Base-by-base conservation (phyloP, 495 filamentous ascomycete species). In the Penicillium maclennaniae region DNA sequence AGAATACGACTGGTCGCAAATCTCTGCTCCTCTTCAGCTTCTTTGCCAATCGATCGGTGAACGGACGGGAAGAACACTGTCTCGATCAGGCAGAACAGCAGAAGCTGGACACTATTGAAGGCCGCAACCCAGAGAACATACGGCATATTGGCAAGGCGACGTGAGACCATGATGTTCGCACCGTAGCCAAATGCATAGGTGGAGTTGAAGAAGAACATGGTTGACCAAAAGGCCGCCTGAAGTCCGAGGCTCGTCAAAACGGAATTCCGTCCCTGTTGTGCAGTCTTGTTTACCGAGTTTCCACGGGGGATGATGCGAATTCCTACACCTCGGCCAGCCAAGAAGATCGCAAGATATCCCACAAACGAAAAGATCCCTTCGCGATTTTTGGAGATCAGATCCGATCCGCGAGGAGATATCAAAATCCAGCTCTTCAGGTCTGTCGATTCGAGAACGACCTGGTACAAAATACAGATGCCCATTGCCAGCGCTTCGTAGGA, bases 341-440 rank as follows among this genome's bases (percentile, higher is more conserved):
- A 78, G 69, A 97, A 99, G 44, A 99, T 96, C 15, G 95, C 87
- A 16, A 99, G 78, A 67, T 97, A 99, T 2, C 93, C 93, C 34
- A 85, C 69, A 69, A 97, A 96, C 17, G 91, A 96, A 69, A 91
- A 96, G 34, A 97, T 76, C 1, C 93, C 93, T 65, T 99, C 93
- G 17, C 92, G 81, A 67, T 97, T 97, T 74, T 91, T 85, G 0
- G 88, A 91, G 0, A 99, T 60, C 12, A 96, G 69, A 52, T 88
- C 80, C 5, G 77, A 81, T 6, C 75, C 75, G 4, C 93, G 83
- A 4, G 87, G 87, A 1, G 89, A 89, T n/a, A 87, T 82, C 7
- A 99, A 78, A 52, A 99, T 87, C 62, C 83, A 97, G 7, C 80
- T 77, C 66, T 92, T 91, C 36, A 97, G 76, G 15, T 78, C 74